phyloP scores from a whole-genome alignment of 345 rosid species.

The Hypericum androsaemum region DNA sequence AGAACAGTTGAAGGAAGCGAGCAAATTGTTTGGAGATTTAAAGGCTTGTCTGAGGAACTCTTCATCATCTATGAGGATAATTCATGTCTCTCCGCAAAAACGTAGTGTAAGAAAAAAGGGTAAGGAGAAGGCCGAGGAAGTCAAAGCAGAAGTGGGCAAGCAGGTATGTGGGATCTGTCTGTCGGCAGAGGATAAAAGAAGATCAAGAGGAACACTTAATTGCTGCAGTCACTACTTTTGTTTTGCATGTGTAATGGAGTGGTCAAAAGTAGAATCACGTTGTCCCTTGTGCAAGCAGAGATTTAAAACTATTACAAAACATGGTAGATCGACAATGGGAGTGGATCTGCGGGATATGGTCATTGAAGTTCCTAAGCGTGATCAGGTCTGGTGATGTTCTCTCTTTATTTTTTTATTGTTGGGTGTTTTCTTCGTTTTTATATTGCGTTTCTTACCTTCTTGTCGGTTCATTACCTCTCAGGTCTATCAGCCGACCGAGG shows the following conservation, averaged over 20 bases:
- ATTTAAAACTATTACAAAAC: slow-evolving; percentile 71
- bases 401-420: slow-evolving; percentile 3
- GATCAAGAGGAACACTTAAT: slow-evolving; percentile 67
- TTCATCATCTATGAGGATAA: slow-evolving; percentile 34
- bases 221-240: slow-evolving; percentile 96
- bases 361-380: slow-evolving; percentile 68
- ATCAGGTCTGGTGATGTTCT: slow-evolving; percentile 54
- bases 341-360: slow-evolving; percentile 66
- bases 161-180: slow-evolving; percentile 91
- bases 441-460: slow-evolving; percentile 3
- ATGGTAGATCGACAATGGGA: slow-evolving; percentile 63
- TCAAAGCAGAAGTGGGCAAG: slow-evolving; percentile 36
- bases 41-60: slow-evolving; percentile 45
- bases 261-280: slow-evolving; percentile 98
- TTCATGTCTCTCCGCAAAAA: slow-evolving; percentile 26
- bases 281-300: slow-evolving; percentile 96
- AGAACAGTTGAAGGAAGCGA: slow-evolving; percentile 78
- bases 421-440: not conserved
- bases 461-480: slow-evolving; percentile 18
- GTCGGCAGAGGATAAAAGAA: slow-evolving; percentile 79
- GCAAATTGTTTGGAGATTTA: slow-evolving; percentile 27
- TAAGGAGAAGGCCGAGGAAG: slow-evolving; percentile 69
- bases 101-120: slow-evolving; percentile 44
- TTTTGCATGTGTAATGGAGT: slow-evolving; percentile 88
- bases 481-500: slow-evolving; percentile 98